These are phyloP conservation scores for Spergularia bocconei DNA, from an alignment of 148 eudicot genomes.

Conservation along the genomic window DNA sequence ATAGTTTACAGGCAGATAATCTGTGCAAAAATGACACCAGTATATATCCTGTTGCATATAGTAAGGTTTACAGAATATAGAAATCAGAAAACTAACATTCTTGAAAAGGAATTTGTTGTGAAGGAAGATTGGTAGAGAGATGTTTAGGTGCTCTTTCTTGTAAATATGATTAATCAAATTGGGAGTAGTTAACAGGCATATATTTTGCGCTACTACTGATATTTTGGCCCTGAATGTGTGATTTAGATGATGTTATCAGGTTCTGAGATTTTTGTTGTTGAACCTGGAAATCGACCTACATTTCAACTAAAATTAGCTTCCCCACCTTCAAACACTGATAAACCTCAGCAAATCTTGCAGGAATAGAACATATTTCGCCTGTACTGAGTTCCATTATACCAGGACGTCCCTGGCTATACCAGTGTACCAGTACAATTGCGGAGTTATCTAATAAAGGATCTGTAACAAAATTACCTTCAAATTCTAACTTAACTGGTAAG, in stretches of 20 bases:
- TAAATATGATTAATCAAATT: constrained; percentile 18
- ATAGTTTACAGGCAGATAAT: constrained; percentile 3
- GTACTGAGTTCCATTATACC: too few species aligned
- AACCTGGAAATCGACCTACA: constrained; percentile 3
- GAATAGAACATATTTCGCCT: too few species aligned
- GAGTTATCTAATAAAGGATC: too few species aligned
- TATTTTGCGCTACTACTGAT: constrained; percentile 22
- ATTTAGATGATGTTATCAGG: constrained; percentile 18
- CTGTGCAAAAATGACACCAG: background rate
- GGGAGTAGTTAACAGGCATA: constrained; percentile 48
- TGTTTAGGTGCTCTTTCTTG: constrained; percentile 25
- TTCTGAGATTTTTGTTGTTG: constrained; percentile 4
- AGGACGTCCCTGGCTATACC: too few species aligned
- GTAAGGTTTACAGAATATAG: background rate
- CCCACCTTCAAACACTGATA: background rate
- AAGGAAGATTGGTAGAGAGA: constrained; percentile 17
- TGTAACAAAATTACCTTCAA: too few species aligned
- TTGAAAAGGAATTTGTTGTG: constrained; percentile 25
- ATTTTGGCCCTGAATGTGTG: constrained; percentile 11
- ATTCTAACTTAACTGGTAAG: too few species aligned
- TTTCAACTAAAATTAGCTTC: background rate
- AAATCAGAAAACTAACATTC: constrained; percentile 11
- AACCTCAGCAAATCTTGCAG: too few species aligned
- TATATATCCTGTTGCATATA: constrained; percentile 23
- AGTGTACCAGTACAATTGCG: too few species aligned